Conservation (phyloP, 352 stramenopile species). For the Phytophthora capsici region DNA sequence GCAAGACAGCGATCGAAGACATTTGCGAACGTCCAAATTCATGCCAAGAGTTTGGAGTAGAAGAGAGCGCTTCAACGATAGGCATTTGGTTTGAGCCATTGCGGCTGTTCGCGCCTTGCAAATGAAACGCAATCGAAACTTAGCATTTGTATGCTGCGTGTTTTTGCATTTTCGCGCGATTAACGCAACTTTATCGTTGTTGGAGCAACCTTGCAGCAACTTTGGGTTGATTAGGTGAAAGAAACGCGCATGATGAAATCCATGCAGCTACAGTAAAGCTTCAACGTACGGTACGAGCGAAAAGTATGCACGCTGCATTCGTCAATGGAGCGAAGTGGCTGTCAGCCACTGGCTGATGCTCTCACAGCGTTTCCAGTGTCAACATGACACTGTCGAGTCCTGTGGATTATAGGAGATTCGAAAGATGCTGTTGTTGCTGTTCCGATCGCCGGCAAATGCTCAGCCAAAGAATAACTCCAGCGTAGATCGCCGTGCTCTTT, state of each 20-base stretch:
- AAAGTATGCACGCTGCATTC: neutral
- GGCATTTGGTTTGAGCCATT: slow-evolving; percentile 7
- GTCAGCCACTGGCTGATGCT: no score
- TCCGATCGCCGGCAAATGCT: neutral
- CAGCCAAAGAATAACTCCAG: neutral
- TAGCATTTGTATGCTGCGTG: slow-evolving; percentile 27
- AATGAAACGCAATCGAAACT: slow-evolving; percentile 31
- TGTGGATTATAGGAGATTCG: neutral
- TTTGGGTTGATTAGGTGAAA: neutral
- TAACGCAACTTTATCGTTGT: slow-evolving; percentile 7
- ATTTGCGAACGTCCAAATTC: no score
- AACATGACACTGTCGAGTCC: no score
- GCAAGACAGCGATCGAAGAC: slow-evolving; percentile 9
- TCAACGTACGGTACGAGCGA: slow-evolving; percentile 9
- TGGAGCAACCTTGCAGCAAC: slow-evolving; percentile 17
- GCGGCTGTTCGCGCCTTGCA: slow-evolving; percentile 12
- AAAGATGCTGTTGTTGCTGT: neutral
- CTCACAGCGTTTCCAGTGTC: no score
- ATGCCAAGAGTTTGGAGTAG: neutral
- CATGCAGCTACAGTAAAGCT: slow-evolving; percentile 3
- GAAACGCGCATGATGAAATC: slow-evolving; percentile 20
- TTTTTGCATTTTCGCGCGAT: slow-evolving; percentile 28
- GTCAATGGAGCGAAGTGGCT: neutral
- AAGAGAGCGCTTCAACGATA: slow-evolving; percentile 24
- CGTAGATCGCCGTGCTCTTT: neutral